A percentile compares a stretch with the other conserved stretches of the same genome.
Evolutionary conservation across 2,329 filamentous ascomycete species (phyloP).

Genomic region (Cytospora leucostoma): DNA sequence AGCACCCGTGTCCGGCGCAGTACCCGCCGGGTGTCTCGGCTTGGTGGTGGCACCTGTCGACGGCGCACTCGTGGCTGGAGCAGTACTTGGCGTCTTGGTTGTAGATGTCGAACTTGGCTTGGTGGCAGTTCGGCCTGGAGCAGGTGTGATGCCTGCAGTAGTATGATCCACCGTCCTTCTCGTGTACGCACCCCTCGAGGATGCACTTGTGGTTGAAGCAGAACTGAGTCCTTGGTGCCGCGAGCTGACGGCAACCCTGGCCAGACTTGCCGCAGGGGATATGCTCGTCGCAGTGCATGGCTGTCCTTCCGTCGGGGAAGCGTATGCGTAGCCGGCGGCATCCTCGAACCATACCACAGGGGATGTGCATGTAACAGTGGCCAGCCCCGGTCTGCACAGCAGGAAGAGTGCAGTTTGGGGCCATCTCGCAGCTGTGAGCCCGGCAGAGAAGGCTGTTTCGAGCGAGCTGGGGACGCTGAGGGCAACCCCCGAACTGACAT

Average conservation of each 20-base stretch:
- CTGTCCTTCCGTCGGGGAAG: conserved; percentile 11
- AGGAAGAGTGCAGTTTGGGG: conserved; percentile 7
- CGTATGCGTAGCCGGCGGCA: conserved; percentile 14
- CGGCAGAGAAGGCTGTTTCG: conserved; percentile 18
- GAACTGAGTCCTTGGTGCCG: not conserved
- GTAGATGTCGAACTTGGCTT: conserved; percentile 20
- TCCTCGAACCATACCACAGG: conserved; percentile 16
- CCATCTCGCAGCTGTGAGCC: conserved; percentile 16
- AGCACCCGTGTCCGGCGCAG: conserved; percentile 20
- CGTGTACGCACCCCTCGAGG: conserved; percentile 14
- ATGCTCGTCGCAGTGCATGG: conserved; percentile 20
- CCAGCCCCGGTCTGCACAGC: conserved; percentile 1
- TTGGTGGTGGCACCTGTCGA: conserved; percentile 5
- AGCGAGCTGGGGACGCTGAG: conserved; percentile 4
- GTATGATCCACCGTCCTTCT: conserved; percentile 11
- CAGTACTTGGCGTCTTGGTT: conserved; percentile 20
- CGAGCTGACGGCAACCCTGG: conserved; percentile 19
- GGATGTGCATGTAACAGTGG: conserved; percentile 20
- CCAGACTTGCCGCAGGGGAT: conserved; percentile 6
- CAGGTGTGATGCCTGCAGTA: conserved; percentile 25
- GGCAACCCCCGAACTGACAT: conserved; percentile 17
- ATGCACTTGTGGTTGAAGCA: conserved; percentile 25
- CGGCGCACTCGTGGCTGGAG: conserved; percentile 19
- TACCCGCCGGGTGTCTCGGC: conserved; percentile 9
- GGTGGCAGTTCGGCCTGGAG: conserved; percentile 9